A percentile compares a stretch with the other conserved stretches of the same genome.
Conservation (phyloP, 1,284 basidiomycete genomes). For the Ganoderma meredithae region DNA sequence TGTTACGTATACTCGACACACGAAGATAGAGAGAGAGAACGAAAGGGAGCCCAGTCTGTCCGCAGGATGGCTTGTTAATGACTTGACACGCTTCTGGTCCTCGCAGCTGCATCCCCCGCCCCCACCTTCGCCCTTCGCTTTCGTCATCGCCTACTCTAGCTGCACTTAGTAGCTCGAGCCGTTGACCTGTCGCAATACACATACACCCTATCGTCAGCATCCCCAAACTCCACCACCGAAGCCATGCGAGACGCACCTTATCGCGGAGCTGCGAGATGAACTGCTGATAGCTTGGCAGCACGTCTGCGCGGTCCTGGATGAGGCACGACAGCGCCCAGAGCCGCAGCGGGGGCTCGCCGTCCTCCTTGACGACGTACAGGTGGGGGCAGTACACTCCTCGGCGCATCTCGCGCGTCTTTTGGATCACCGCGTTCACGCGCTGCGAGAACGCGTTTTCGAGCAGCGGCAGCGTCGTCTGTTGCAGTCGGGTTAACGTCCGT, state of each 20-base stretch:
- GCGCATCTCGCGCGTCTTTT: conserved; percentile 91
- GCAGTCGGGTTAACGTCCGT: not conserved
- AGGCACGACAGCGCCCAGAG: conserved; percentile 95
- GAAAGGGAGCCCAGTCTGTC: not conserved
- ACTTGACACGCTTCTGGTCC: conserved; percentile 10
- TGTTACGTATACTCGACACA: conserved; percentile 32
- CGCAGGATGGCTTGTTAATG: conserved; percentile 14
- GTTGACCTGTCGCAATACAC: conserved; percentile 30
- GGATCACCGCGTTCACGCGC: conserved; percentile 91
- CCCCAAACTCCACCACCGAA: not conserved
- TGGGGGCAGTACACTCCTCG: conserved; percentile 93
- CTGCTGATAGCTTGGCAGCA: conserved; percentile 95
- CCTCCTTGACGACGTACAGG: conserved; percentile 98
- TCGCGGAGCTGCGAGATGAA: conserved; percentile 84
- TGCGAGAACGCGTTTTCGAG: conserved; percentile 95
- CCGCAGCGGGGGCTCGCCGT: conserved; percentile 93
- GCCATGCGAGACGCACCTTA: conserved; percentile 57
- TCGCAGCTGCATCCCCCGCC: not conserved
- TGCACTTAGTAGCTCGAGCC: conserved; percentile 35
- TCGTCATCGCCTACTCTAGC: not conserved
- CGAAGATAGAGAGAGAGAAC: conserved; percentile 10
- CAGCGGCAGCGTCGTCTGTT: conserved; percentile 82
- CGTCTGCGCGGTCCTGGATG: conserved; percentile 96
- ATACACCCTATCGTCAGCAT: not conserved
- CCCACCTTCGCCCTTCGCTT: not conserved